phyloP scores from a whole-genome alignment of 768 basidiomycete species.

The Pleurotus eryngii region DNA sequence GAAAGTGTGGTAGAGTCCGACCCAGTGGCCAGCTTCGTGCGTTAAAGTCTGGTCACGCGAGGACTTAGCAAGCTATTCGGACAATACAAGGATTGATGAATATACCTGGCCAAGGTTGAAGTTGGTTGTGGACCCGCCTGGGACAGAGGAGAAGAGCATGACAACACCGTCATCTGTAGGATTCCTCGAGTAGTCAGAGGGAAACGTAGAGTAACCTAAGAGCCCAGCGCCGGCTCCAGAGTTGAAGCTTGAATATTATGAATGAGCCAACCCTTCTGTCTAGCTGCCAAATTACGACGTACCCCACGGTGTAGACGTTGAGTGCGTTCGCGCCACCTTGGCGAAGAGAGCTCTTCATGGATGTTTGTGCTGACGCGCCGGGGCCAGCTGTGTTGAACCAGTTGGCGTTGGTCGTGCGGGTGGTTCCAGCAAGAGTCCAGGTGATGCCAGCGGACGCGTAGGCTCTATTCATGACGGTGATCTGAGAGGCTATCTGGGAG shows the following conservation, averaged over 20 bases:
- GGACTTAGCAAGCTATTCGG: constrained; percentile 19
- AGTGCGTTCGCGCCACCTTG: constrained; percentile 36
- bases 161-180: constrained; percentile 49
- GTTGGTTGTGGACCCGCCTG: constrained; percentile 37
- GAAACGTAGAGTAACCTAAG: constrained; percentile 55
- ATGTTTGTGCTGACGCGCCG: constrained; percentile 30
- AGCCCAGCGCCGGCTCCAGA: constrained; percentile 38
- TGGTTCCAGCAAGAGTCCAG: constrained; percentile 39
- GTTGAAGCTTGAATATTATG: constrained; percentile 26
- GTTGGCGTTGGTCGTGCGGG: constrained; percentile 37
- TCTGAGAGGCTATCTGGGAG: constrained; percentile 33
- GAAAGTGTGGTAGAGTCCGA: constrained; percentile 59
- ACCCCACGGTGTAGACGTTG: constrained; percentile 54
- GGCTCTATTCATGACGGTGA: constrained; percentile 38
- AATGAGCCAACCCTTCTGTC: not conserved
- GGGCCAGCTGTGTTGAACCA: constrained; percentile 48
- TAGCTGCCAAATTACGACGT: constrained; percentile 7
- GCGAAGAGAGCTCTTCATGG: constrained; percentile 47
- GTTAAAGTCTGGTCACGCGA: constrained; percentile 35
- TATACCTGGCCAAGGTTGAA: constrained; percentile 42
- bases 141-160: constrained; percentile 38
- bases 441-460: constrained; percentile 34
- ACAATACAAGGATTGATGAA: not conserved
- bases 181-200: constrained; percentile 32
- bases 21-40: constrained; percentile 62